Evolutionary conservation across 2,329 filamentous ascomycete species (phyloP).

Genomic region (Botrytis tulipae): DNA sequence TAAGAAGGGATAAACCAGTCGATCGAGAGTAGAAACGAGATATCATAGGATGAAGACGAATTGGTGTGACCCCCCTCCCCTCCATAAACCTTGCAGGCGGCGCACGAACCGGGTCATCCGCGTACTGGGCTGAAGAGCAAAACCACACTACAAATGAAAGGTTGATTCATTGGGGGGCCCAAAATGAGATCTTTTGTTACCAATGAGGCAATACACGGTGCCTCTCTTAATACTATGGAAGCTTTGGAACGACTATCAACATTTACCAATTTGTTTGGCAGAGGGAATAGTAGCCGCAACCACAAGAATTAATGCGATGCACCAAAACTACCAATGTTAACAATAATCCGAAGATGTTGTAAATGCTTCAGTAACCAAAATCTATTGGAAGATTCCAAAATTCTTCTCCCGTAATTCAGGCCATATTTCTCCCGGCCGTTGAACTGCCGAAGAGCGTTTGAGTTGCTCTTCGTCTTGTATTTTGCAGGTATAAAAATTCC

Average conservation of each 20-base stretch:
- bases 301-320: not conserved
- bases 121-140: constrained; percentile 5
- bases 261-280: constrained; percentile 1
- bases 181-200: not conserved
- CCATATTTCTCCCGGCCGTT: not conserved
- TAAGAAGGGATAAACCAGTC: constrained; percentile 1
- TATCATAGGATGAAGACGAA: constrained; percentile 5
- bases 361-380: not conserved
- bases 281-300: not conserved
- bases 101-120: constrained; percentile 8
- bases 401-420: not conserved
- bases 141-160: constrained; percentile 6
- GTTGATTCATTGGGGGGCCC: not conserved
- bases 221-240: not conserved
- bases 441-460: not conserved
- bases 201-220: not conserved
- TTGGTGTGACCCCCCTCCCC: not conserved
- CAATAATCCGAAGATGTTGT: not conserved
- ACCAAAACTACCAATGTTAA: not conserved
- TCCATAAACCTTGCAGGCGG: constrained; percentile 1
- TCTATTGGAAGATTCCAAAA: not conserved
- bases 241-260: constrained; percentile 14
- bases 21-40: constrained; percentile 1
- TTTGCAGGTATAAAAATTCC: not conserved
- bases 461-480: not conserved